Base-by-base conservation (phyloP, 805 yeast genomes). In the Saccharomyces mikatae region DNA sequence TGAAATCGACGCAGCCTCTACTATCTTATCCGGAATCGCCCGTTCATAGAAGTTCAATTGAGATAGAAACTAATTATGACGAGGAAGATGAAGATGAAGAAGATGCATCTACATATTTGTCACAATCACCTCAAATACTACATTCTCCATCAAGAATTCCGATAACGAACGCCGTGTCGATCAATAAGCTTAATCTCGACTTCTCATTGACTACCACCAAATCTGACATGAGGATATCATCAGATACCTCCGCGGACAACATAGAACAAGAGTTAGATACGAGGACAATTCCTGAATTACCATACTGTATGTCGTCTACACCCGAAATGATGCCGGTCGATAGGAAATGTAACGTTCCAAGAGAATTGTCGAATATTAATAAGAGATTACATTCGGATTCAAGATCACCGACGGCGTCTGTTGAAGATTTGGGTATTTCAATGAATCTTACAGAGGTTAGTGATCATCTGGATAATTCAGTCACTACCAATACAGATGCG, bases 71-170 rank as follows among this genome's bases (percentile, higher is more conserved):
- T 4, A 47, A 30, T 5, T 46, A 53, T 14, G 54, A 54, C 26
- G 53, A 49, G 22, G 52, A 49, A 6, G 58, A 29, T 29, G 31
- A 48, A 28, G 56, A 46, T 30, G 54, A 52, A 24, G 51, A 46
- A 13, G 49, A 52, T 17, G 50, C 51, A n/a, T 49, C 46, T 11
- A 52, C 52, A 31, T 41, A 36, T 4, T 22, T 28, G 17, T 32
- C 47, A 6, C 53, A 44, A n/a, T 56, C 63, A 6, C 58, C 59
- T 9, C 56, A 58, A 48, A 46, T 58, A n/a, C 46, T 46, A 17
- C 62, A 57, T 24, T 62, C 66, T 2, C 67, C 66, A 1, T 58
- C 67, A 3, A 64, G 57, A 52, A 64, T 67, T 24, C 69, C 71
- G 2, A 51, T 65, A n/a, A 61, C 59, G 0, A 64, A 64, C 47